Evolutionary conservation across 805 yeast genomes (phyloP).

Genomic region (Candida sphagnicola): DNA sequence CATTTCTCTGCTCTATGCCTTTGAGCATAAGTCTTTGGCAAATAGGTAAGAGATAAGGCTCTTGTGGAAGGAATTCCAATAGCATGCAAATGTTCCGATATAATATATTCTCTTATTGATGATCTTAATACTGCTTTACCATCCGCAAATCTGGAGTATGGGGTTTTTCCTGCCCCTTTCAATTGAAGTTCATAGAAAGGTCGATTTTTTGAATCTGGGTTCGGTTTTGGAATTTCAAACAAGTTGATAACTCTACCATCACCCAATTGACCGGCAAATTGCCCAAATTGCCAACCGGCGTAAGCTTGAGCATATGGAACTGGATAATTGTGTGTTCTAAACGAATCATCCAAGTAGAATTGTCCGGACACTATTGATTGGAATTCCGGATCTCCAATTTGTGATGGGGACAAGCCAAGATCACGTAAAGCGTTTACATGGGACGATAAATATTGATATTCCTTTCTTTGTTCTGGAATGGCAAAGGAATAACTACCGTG

Average conservation of each 20-base stretch:
- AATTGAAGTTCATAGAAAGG: slow-evolving; percentile 64
- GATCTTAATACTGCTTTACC: slow-evolving; percentile 92
- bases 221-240: slow-evolving; percentile 58
- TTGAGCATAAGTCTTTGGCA: slow-evolving; percentile 76
- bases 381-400: slow-evolving; percentile 41
- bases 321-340: slow-evolving; percentile 26
- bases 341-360: slow-evolving; percentile 28
- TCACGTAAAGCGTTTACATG: slow-evolving; percentile 60
- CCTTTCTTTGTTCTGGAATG: slow-evolving; percentile 57
- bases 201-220: slow-evolving; percentile 23
- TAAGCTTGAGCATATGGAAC: slow-evolving; percentile 88
- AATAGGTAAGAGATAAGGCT: slow-evolving; percentile 65
- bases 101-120: slow-evolving; percentile 81
- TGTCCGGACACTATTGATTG: slow-evolving; percentile 62
- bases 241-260: slow-evolving; percentile 89
- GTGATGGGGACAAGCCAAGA: slow-evolving; percentile 47
- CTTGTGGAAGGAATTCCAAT: slow-evolving; percentile 86
- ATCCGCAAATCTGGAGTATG: slow-evolving; percentile 92
- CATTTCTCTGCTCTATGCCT: slow-evolving; percentile 72
- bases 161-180: slow-evolving; percentile 91
- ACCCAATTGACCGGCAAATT: slow-evolving; percentile 95
- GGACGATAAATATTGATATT: slow-evolving; percentile 51
- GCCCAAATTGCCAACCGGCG: slow-evolving; percentile 96
- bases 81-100: slow-evolving; percentile 75
- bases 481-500: slow-evolving; percentile 74